Conservation (phyloP, 2,329 filamentous ascomycete species). For the Aureobasidium sp. region DNA sequence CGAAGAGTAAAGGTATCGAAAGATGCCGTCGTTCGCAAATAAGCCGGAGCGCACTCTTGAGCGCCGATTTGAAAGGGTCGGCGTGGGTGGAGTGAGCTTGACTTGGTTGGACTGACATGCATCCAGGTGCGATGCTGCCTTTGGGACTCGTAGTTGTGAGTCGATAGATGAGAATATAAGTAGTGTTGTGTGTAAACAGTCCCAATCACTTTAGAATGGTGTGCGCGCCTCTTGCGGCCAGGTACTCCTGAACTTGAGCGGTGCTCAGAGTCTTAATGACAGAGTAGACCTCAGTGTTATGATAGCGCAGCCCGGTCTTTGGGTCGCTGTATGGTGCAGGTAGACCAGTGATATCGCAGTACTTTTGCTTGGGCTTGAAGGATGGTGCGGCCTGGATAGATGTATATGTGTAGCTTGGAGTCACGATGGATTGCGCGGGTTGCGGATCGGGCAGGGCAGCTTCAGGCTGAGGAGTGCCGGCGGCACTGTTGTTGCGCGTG, state of each 20-base stretch:
- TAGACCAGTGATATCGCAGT: conserved; percentile 93
- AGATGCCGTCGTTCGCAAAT: conserved; percentile 69
- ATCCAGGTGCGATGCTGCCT: not conserved
- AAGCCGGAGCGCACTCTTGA: conserved; percentile 97
- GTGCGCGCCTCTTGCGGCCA: conserved; percentile 86
- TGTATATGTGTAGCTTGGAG: conserved; percentile 73
- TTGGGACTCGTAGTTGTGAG: not conserved
- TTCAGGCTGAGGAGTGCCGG: conserved; percentile 54
- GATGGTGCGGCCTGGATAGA: conserved; percentile 95
- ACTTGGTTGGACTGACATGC: conserved; percentile 83
- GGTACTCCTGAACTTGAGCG: conserved; percentile 75
- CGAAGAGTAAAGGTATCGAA: conserved; percentile 53
- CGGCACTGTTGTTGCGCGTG: conserved; percentile 67
- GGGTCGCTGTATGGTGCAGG: conserved; percentile 90
- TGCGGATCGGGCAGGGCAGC: conserved; percentile 64
- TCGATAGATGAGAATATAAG: not conserved
- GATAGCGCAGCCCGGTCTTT: conserved; percentile 87
- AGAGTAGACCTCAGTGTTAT: conserved; percentile 85
- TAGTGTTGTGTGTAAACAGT: not conserved
- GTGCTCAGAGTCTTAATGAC: conserved; percentile 75
- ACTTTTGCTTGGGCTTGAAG: conserved; percentile 70
- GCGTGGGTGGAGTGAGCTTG: conserved; percentile 89
- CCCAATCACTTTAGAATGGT: conserved; percentile 73
- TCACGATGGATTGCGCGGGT: conserved; percentile 33
- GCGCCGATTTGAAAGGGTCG: conserved; percentile 68